Conservation (phyloP, 345 rosid species). For the Firmiana major region DNA sequence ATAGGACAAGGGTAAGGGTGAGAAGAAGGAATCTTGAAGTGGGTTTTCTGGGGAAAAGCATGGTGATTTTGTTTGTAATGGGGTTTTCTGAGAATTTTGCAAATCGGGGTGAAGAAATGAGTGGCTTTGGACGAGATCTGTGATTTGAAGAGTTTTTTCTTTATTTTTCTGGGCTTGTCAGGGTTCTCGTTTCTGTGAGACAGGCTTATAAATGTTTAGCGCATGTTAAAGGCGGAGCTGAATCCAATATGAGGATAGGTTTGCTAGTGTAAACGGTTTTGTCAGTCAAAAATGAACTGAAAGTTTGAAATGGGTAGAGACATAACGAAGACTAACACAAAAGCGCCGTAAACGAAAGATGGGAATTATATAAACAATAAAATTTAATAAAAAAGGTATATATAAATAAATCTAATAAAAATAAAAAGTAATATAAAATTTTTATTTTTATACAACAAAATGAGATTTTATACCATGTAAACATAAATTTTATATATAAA, state of each 20-base stretch:
- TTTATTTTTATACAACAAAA: no score
- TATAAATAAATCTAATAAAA: no score
- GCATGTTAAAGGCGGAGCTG: not conserved
- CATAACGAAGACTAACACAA: no score
- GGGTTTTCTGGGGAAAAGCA: conserved; percentile 36
- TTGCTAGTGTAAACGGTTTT: not conserved
- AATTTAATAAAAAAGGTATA: no score
- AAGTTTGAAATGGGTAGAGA: no score
- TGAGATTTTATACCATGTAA: no score
- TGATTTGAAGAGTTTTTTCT: not conserved
- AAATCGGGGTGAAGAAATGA: conserved; percentile 5
- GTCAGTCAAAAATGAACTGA: no score
- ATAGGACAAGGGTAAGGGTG: conserved; percentile 32
- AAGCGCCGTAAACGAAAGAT: no score
- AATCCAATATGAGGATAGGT: not conserved
- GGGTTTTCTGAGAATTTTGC: not conserved
- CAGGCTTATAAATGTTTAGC: not conserved
- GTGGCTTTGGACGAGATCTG: conserved; percentile 8
- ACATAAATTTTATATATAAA: no score
- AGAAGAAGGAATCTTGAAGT: conserved; percentile 40
- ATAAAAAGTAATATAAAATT: no score
- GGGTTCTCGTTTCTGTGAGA: not conserved
- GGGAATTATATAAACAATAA: no score
- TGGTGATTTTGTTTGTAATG: conserved; percentile 2
- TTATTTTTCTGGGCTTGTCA: not conserved